Evolutionary conservation across 352 stramenopile genomes (phyloP), one percentile per base, ranked within the genome.

Genomic region (Elongisporangium senticosum): DNA sequence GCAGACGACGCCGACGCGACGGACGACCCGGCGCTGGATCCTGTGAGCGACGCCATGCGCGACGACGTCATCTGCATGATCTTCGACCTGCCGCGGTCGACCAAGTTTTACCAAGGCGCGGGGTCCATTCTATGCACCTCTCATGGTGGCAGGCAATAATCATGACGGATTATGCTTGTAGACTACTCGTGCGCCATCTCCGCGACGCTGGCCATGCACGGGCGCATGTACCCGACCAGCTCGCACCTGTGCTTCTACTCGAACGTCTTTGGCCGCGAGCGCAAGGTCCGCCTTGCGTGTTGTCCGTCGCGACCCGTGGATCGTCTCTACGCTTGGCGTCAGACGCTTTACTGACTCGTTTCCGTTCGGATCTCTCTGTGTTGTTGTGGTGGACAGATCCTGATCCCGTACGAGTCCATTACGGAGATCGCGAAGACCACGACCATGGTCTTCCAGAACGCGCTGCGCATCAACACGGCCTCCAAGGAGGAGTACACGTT

Each of bases 21-120:
- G 7, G 72, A 66, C 3, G 67, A 71, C 19, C 51, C 63, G 19
- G 72, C 72, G 8, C 33, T 43, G 33, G 33, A 43, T 22, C 56
- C 64, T 23, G 61, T 62, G 54, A 72, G 78, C 53, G 76, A 93
- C 52, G 57, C 79, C 7, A 61, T 90, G 61, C 77, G 85, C 19
- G 75, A 91, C 59, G 81, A 93, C 65, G 83, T 95, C 58, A 90
- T 95, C 64, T 90, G 85, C 69, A 88, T 81, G 76, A 92, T 95
- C 67, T 93, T 93, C 61, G 79, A 90, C 60, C 61, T 95, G 49
- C 85, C 83, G 13, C 58, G 71, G 28, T 75, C 71, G 26, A 95
- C 81, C 40, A 72, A 74, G 47, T 93, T 95, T 63, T 89, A 89
- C 64, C 69, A 86, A 87, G 82, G 84, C 92, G 50, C 15, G 58